Evolutionary conservation across 1,284 basidiomycete genomes (phyloP), one percentile per base, ranked within the genome.

Genomic region (Omphalotus olearius): DNA sequence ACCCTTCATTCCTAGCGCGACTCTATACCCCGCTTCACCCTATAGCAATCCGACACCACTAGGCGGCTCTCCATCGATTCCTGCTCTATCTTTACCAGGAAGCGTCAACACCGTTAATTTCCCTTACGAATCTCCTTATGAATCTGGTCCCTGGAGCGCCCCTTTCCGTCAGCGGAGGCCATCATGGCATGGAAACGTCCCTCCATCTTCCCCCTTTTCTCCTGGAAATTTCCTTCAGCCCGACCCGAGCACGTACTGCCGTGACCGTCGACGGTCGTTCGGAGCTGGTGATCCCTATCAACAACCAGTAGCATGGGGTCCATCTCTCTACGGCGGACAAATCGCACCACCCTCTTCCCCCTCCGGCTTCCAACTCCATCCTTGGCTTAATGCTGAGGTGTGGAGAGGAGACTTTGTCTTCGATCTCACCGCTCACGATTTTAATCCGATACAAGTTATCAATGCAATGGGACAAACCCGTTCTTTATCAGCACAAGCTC

Each of bases 341-440:
- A 50, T 52, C n/a, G 45, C 33, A 4, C 37, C 50, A 2, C 48
- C 48, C 7, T 20, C 40, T 48, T 57, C 56, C 23, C 60, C 51
- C 45, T 62, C 67, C n/a, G 58, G 68, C 38, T 68, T 79, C 46
- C 73, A 76, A 45, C 64, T 82, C 28, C 75, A 82, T 57, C 82
- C 82, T 1, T 74, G 78, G 54, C 66, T 88, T 6, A 78, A 82
- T 57, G 84, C 77, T n/a, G 78, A 80, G 48, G 57, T 60, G 4
- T 70, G 71, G 17, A 70, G 69, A 2, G 59, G 57, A 1, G 73
- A 75, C 42, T 72, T 86, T 52, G 58, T 72, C 52, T 79, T 86
- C 62, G 79, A 88, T 59, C 68, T 88, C 23, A 71, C 79, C 16
- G 57, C 64, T 9, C 67, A 75, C 14, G 56, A 64, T 1, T 81